phyloP scores from a whole-genome alignment of 176 grass and related monocot genomes.

The Juncus inflexus region DNA sequence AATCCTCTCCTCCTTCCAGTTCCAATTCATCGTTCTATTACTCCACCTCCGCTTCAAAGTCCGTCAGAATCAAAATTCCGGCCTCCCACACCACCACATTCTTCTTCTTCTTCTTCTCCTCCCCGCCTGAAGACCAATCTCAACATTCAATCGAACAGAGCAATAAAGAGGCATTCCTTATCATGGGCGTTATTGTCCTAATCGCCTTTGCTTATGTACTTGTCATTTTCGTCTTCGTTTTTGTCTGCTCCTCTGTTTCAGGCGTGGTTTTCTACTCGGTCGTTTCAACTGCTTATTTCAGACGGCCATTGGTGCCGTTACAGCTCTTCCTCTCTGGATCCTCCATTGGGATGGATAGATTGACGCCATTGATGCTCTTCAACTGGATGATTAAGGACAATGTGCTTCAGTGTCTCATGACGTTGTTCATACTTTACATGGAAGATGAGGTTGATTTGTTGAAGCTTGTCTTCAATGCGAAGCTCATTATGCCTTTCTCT shows the following conservation, averaged over 20 bases:
- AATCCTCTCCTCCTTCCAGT: conserved; percentile 36
- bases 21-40: conserved; percentile 23
- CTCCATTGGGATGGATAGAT: conserved; percentile 36
- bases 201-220: conserved; percentile 64
- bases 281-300: conserved; percentile 28
- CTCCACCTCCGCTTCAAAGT: conserved; percentile 34
- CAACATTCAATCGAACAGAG: conserved; percentile 35
- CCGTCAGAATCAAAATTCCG: conserved; percentile 35
- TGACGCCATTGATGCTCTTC: conserved; percentile 59
- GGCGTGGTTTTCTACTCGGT: conserved; percentile 60
- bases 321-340: conserved; percentile 42
- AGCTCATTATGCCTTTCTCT: conserved; percentile 84
- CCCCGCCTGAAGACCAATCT: conserved; percentile 31
- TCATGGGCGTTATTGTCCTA: conserved; percentile 55
- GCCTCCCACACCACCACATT: conserved; percentile 27
- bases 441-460: conserved; percentile 74
- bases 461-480: conserved; percentile 68
- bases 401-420: conserved; percentile 64
- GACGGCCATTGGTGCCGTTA: conserved; percentile 19
- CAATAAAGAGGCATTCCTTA: conserved; percentile 41
- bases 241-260: conserved; percentile 51
- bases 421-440: conserved; percentile 72
- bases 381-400: conserved; percentile 71
- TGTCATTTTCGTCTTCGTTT: conserved; percentile 62
- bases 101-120: conserved; percentile 55